Base-by-base conservation (phyloP, 495 filamentous ascomycete species). In the Letharia lupina region DNA sequence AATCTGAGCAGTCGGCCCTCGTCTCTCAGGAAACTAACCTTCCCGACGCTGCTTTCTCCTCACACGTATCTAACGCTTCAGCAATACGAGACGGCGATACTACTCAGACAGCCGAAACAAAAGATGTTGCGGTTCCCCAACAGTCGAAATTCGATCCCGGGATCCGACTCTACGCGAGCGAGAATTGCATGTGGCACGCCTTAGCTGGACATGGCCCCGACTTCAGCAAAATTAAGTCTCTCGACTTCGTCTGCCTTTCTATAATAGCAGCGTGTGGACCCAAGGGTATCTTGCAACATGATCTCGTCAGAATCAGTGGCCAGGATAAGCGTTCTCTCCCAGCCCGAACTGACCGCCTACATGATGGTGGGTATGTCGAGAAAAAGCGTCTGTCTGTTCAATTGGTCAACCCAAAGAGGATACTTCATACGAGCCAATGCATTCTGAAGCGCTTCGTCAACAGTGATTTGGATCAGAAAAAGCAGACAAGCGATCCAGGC, bases 291-390 rank as follows among this genome's bases (percentile, higher is more conserved):
- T 76, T 87, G 2, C 93, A 97, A 75, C 85, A 87, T 11, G 86
- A 93, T 28, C 78, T 96, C n/a, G 84, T 87, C 31, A 82, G 77
- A 41, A 72, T 89, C 12, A 91, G 89, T 67, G 87, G 88, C 28
- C 93, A 96, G 75, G 91, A 96, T 74, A 95, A 95, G 72, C 83
- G 91, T 54, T 96, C 93, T 3, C 84, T 96, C 9, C 91, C 93
- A 16, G 85, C 85, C 60, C 82, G 93, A 50, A 96, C 93, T 1
- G 88, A 91, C 68, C 76, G 80, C 2, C 81, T 97, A 28, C 83
- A 83, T 31, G 79, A 80, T 64, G 89, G 88, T 71, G 93, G 93
- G 12, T 95, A 96, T 73, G 91, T 97, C 58, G 86, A 87, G 47
- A 97, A 97, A 75, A 82, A 84, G 45, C 81, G 83, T 1, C 80